Evolutionary conservation across 116 monocot species (phyloP), one percentile per base, ranked within the genome.

Genomic region (Iris pallida): DNA sequence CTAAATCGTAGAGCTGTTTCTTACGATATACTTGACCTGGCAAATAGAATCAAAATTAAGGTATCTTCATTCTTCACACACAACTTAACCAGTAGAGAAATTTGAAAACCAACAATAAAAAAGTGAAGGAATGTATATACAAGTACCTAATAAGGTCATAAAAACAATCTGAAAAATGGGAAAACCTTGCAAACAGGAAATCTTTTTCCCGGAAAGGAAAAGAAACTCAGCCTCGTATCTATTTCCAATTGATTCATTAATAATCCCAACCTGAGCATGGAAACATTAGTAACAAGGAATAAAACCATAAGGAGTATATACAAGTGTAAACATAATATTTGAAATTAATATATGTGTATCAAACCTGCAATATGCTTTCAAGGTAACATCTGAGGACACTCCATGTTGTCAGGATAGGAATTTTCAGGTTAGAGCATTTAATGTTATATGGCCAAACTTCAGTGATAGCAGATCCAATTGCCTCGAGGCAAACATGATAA

Each of bases 321-420:
- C 30, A 30, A 30, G 0, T 30, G 30, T 30, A 30, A 30, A 30
- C 30, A 30, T 0, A 30, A 30, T 30, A 0, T 30, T 30, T 30
- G 30, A 30, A 30, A 30, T 3, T 30, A 30, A 30, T 30, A 30
- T 30, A 30, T 30, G 30, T 30, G 30, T 6, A 42, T 53, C 30
- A 41, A n/a, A 96, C 96, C 96, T 96, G 92, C 47, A 96, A 77
- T 63, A 65, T 73, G 71, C 96, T 96, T 77, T 96, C 92, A 80
- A 96, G 89, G 64, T 89, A 96, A 73, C 86, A 86, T 71, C 64
- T 66, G 47, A 91, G 80, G 47, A 84, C 65, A 78, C 59, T 85
- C 96, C 96, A 96, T 70, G 96, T 92, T 52, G 73, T 81, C 69
- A 87, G 66, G 63, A 75, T 59, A 61, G 70, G 77, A 13, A 79